phyloP scores from a whole-genome alignment of 306 rosid genomes.

The Vigna reflexopilosa region DNA sequence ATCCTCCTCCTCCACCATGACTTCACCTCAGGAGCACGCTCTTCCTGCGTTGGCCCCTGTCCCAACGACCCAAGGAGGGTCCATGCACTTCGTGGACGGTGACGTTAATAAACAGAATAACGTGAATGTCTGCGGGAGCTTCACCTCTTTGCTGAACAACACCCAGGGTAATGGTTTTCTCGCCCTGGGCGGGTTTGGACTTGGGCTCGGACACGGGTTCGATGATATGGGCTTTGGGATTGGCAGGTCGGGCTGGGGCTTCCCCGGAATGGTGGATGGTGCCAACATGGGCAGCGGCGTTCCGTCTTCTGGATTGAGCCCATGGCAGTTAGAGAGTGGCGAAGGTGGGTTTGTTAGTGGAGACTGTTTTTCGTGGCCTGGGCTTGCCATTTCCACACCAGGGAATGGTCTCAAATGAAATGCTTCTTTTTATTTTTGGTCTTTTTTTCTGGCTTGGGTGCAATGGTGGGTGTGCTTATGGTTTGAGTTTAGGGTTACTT shows the following conservation, averaged over 20 bases:
- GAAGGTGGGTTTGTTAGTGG: constrained; percentile 69
- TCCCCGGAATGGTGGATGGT: constrained; percentile 64
- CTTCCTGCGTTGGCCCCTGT: constrained; percentile 54
- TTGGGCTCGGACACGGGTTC: constrained; percentile 71
- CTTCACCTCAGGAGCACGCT: constrained; percentile 38
- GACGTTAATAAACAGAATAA: constrained; percentile 56
- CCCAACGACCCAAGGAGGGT: constrained; percentile 32
- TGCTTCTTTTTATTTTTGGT: not conserved
- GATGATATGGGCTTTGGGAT: constrained; percentile 76
- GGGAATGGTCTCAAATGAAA: constrained; percentile 79
- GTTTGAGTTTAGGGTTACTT: constrained; percentile 34
- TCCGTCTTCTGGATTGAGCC: constrained; percentile 44
- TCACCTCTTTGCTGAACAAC: constrained; percentile 76
- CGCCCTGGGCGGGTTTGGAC: constrained; percentile 83
- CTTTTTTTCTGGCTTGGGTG: constrained; percentile 5
- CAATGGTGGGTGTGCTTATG: constrained; percentile 28
- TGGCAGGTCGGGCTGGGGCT: constrained; percentile 73
- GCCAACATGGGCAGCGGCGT: constrained; percentile 37
- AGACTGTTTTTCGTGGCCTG: constrained; percentile 93
- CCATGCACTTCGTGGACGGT: constrained; percentile 53
- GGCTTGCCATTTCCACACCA: constrained; percentile 86
- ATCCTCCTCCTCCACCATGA: constrained; percentile 32
- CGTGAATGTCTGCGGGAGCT: constrained; percentile 57
- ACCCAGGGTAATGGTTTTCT: constrained; percentile 73
- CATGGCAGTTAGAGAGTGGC: constrained; percentile 83